Evolutionary conservation across 805 yeast genomes (phyloP).

Genomic region (Myxozyma sirexii): DNA sequence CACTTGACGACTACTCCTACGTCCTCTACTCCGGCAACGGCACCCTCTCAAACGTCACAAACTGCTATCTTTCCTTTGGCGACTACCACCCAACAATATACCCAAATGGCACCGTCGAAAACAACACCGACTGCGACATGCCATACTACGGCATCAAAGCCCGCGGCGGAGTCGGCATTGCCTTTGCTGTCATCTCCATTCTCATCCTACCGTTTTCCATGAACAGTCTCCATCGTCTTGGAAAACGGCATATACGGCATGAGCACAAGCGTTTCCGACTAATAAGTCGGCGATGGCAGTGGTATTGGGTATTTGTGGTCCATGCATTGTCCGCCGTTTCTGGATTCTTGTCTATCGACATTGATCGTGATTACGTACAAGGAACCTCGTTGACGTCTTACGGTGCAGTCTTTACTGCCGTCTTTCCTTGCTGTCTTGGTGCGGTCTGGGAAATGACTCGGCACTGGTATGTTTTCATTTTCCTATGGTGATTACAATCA

Average conservation of each 20-base stretch:
- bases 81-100: constrained; percentile 33
- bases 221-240: constrained; percentile 38
- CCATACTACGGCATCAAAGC: constrained; percentile 35
- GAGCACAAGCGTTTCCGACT: constrained; percentile 36
- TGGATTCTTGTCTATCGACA: constrained; percentile 40
- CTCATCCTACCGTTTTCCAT: constrained; percentile 35
- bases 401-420: constrained; percentile 36
- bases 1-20: constrained; percentile 33
- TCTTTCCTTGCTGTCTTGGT: constrained; percentile 34
- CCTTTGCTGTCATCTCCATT: constrained; percentile 34
- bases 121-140: constrained; percentile 35
- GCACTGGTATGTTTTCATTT: constrained; percentile 33
- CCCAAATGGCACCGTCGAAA: constrained; percentile 35
- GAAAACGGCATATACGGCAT: constrained; percentile 25
- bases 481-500: not conserved
- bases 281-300: constrained; percentile 38
- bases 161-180: constrained; percentile 39
- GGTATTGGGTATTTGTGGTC: constrained; percentile 40
- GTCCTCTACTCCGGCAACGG: constrained; percentile 37
- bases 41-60: constrained; percentile 38
- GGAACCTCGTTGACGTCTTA: constrained; percentile 36
- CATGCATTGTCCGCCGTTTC: constrained; percentile 37
- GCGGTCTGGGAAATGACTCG: constrained; percentile 38
- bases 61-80: constrained; percentile 39
- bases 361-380: constrained; percentile 39